Evolutionary conservation across 2,329 filamentous ascomycete genomes (phyloP), one percentile per base, ranked within the genome.

Genomic region (Botrytis fabae): DNA sequence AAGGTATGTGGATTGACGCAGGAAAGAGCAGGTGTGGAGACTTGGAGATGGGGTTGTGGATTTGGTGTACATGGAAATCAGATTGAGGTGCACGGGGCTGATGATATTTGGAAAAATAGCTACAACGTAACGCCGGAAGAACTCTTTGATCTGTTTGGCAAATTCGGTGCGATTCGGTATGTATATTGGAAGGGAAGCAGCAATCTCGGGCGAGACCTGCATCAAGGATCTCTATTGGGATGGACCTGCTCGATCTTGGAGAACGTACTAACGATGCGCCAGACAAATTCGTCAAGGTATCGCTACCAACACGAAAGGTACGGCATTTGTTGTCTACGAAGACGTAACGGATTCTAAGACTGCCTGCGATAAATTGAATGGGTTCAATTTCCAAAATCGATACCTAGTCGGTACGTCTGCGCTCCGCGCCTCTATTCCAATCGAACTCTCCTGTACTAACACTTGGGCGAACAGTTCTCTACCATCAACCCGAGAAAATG

Each of bases 371-470:
- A 98, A 98, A 87, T 88, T 99, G 83, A 99, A 99, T 87, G 96
- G 96, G 83, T 99, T 97, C 91, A 99, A 99, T 87, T 99, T 99
- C 84, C 96, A 99, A 87, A 97, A 95, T 86, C 93, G 96, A 83
- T 99, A 99, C 85, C 93, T 99, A 80, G 96, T 99, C 81, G 94
- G 94, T 97, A 89, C 75, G 93, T 90, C 59, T 59, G 51, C 20
- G 51, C 40, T 32, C 16, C 28, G 32, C 32, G 54, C 69, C 64
- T 62, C 42, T 71, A 57, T 40, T 66, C 51, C n/a, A 72, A 40
- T 42, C 62, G 28, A 46, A 40, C 10, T 22, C 18, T 14, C 22
- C 25, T 12, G 35, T 65, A 54, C 75, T 77, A 74, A 77, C 48
- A 63, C 51, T 44, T 10, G 48, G 18, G 46, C 20, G 14, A 71